phyloP scores from a whole-genome alignment of 768 basidiomycete genomes.

The Crucibulum laeve region DNA sequence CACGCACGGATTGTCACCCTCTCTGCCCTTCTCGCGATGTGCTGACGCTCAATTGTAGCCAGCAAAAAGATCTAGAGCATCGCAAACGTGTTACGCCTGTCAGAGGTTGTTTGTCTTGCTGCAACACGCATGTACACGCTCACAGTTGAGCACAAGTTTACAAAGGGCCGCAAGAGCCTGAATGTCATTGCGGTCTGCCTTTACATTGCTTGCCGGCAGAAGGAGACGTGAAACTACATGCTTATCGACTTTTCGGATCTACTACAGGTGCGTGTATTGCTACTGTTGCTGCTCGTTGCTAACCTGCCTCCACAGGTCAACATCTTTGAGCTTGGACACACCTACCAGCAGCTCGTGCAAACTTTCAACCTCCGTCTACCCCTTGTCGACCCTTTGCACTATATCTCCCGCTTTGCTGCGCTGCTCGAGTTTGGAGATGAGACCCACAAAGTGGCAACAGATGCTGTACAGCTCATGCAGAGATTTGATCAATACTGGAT shows the following conservation, averaged over 20 bases:
- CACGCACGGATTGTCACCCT: neutral
- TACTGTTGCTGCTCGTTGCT: neutral
- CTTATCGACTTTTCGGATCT: constrained; percentile 98
- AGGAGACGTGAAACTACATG: constrained; percentile 92
- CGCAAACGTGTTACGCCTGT: constrained; percentile 70
- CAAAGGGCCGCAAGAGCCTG: constrained; percentile 85
- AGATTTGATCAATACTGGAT: constrained; percentile 98
- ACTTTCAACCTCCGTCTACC: constrained; percentile 82
- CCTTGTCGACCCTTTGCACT: constrained; percentile 92
- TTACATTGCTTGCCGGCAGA: constrained; percentile 89
- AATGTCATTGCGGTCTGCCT: constrained; percentile 96
- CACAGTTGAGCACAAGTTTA: constrained; percentile 92
- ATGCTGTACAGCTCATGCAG: constrained; percentile 89
- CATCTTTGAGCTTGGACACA: constrained; percentile 94
- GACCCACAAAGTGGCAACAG: constrained; percentile 85
- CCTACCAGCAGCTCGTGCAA: constrained; percentile 91
- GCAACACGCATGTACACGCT: constrained; percentile 90
- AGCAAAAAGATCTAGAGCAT: constrained; percentile 81
- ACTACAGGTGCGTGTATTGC: constrained; percentile 58
- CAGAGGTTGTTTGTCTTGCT: constrained; percentile 73
- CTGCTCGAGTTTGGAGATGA: constrained; percentile 96
- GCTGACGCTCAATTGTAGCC: constrained; percentile 52
- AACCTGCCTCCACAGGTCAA: constrained; percentile 61
- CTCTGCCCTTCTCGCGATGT: neutral
- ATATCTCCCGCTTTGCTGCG: constrained; percentile 92